Evolutionary conservation across 352 stramenopile species (phyloP).

Genomic region (Phytophthora crassamura): DNA sequence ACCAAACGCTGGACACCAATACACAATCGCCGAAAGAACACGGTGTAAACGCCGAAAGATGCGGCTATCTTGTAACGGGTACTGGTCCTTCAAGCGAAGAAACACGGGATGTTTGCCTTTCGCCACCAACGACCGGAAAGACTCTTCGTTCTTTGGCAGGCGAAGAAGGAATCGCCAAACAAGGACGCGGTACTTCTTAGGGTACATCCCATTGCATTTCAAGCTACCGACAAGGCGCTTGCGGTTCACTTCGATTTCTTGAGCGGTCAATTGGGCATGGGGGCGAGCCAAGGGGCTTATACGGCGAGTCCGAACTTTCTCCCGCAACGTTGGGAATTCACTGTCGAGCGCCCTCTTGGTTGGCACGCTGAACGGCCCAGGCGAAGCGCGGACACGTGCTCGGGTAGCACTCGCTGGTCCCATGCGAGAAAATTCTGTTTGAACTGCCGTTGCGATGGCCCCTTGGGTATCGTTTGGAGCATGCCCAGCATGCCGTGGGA

Average conservation of each 20-base stretch:
- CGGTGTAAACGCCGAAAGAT: constrained; percentile 81
- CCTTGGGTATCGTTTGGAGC: constrained; percentile 19
- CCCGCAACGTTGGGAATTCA: constrained; percentile 14
- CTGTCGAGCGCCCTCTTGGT: constrained; percentile 6
- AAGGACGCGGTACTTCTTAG: constrained; percentile 82
- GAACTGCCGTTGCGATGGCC: not conserved
- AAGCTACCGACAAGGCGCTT: constrained; percentile 71
- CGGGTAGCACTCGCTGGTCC: constrained; percentile 20
- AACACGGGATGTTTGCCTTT: constrained; percentile 85
- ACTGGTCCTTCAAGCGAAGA: constrained; percentile 71
- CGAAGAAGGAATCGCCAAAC: constrained; percentile 87
- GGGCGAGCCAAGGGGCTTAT: constrained; percentile 21
- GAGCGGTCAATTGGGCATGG: constrained; percentile 28
- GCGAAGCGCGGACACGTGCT: constrained; percentile 9
- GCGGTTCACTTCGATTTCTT: constrained; percentile 67
- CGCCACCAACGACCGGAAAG: constrained; percentile 72
- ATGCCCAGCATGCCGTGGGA: constrained; percentile 27
- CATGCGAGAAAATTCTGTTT: constrained; percentile 6
- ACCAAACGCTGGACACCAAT: constrained; percentile 92
- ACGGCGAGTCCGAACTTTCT: constrained; percentile 16
- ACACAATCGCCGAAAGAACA: constrained; percentile 86
- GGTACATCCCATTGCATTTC: constrained; percentile 76
- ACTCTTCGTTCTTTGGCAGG: constrained; percentile 84
- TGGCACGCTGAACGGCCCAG: constrained; percentile 15
- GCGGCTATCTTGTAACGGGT: constrained; percentile 79